Conservation (phyloP, 2,329 filamentous ascomycete genomes). For the Sporothrix euskadiensis region DNA sequence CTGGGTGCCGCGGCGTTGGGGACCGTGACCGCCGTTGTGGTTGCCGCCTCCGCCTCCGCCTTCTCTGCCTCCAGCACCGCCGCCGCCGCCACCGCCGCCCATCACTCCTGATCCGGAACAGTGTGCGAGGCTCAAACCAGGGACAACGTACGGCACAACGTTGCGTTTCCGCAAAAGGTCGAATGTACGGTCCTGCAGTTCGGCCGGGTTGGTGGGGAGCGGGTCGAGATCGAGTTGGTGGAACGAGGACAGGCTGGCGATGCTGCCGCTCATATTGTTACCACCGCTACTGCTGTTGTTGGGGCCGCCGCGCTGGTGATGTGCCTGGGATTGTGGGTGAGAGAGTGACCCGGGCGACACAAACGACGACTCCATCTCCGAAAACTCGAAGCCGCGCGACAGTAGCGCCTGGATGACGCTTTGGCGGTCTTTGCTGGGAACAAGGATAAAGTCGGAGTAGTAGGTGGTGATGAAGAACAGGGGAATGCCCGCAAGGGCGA, state of each 20-base stretch:
- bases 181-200: constrained; percentile 83
- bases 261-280: constrained; percentile 22
- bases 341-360: constrained; percentile 53
- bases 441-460: constrained; percentile 94
- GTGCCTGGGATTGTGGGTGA: constrained; percentile 34
- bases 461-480: constrained; percentile 99
- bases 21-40: constrained; percentile 21
- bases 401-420: constrained; percentile 77
- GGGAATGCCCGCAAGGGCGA: constrained; percentile 88
- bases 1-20: constrained; percentile 28
- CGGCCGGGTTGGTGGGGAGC: constrained; percentile 73
- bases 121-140: constrained; percentile 70
- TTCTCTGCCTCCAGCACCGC: constrained; percentile 43
- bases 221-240: constrained; percentile 59
- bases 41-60: constrained; percentile 34
- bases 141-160: constrained; percentile 71
- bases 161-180: constrained; percentile 74
- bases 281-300: constrained; percentile 52
- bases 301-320: constrained; percentile 29
- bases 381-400: constrained; percentile 79
- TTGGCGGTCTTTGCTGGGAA: constrained; percentile 71
- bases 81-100: constrained; percentile 37
- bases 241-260: constrained; percentile 33
- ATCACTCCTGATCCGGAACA: constrained; percentile 68
- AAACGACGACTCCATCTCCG: constrained; percentile 67